Evolutionary conservation across 208 protist genomes (phyloP).

Genomic region (Trypanosoma vivax): DNA sequence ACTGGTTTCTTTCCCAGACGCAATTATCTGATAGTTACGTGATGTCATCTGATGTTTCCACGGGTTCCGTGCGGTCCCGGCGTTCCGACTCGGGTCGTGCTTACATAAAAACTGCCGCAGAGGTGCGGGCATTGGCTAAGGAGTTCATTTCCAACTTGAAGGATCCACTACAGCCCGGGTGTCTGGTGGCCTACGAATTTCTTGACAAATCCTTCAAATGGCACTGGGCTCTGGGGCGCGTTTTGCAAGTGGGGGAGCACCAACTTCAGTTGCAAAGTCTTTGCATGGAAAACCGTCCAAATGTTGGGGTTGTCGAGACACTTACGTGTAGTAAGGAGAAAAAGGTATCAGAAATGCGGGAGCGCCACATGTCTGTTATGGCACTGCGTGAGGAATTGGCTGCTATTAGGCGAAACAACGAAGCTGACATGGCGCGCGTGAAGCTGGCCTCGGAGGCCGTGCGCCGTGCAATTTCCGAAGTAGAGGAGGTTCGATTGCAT

Average conservation of each 20-base stretch:
- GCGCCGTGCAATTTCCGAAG: conserved; percentile 13
- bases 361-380: conserved; percentile 23
- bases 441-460: conserved; percentile 18
- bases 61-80: too few relatives aligned
- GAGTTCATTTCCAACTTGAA: conserved; percentile 13
- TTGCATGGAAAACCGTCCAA: conserved; percentile 17
- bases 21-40: too few relatives aligned
- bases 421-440: conserved; percentile 34
- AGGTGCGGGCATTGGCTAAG: not conserved
- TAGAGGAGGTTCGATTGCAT: conserved; percentile 20
- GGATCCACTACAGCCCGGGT: conserved; percentile 19
- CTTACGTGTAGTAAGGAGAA: conserved; percentile 18
- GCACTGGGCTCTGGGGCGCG: conserved; percentile 38
- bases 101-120: not conserved
- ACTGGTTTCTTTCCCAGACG: too few relatives aligned
- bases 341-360: conserved; percentile 20
- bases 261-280: conserved; percentile 26
- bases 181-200: conserved; percentile 54
- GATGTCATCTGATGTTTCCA: too few relatives aligned
- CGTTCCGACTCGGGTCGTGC: too few relatives aligned
- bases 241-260: conserved; percentile 25
- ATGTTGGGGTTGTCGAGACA: conserved; percentile 25
- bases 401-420: conserved; percentile 38
- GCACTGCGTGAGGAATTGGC: conserved; percentile 33
- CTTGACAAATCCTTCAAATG: conserved; percentile 22